Base-by-base conservation (phyloP, 2,329 filamentous ascomycete genomes). In the Colletotrichum limetticola region DNA sequence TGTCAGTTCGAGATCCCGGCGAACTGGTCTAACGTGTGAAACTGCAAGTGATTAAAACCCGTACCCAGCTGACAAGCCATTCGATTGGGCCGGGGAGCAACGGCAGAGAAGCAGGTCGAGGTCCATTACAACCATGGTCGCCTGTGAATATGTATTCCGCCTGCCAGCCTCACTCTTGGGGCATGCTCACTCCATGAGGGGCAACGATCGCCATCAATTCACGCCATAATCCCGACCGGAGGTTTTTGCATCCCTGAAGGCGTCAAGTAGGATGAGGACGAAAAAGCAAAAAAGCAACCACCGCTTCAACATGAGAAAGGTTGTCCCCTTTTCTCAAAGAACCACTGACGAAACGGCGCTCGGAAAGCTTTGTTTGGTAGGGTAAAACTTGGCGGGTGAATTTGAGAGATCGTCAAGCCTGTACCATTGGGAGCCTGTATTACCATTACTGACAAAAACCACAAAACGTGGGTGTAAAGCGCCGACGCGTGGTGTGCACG, bases 91-190 rank as follows among this genome's bases (percentile, higher is more conserved):
- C 60, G 66, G 70, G 57, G 59, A 35, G 28, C 24, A 55, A 16
- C 24, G 52, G 49, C 67, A 3, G 52, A 61, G 46, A 35, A 52
- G 19, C 30, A 49, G 42, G n/a, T 16, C 60, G 61, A 72, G 66
- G 60, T 69, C 46, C 67, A 4, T 46, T 56, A 26, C 70, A 53
- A 26, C 30, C 8, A 32, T 52, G 14, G 11, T 32, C 49, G 58
- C 53, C 30, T 63, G 52, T 42, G 32, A 68, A 42, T 46, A 42
- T 49, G 61, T 46, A 52, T 53, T 46, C 24, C 42, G 61, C 19
- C 35, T 49, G 28, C 37, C 71, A 71, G 71, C 68, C 71, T 74
- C 68, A 72, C 67, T 62, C 28, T 69, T 22, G 28, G 7, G 49
- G 12, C 14, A 9, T 28, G 24, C 35, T 32, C 5, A 22, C 4